Percentiles rank a stretch among this genome's conserved stretches.
Evolutionary conservation across 148 eudicot species (phyloP).

Genomic region (Persicaria maculosa): DNA sequence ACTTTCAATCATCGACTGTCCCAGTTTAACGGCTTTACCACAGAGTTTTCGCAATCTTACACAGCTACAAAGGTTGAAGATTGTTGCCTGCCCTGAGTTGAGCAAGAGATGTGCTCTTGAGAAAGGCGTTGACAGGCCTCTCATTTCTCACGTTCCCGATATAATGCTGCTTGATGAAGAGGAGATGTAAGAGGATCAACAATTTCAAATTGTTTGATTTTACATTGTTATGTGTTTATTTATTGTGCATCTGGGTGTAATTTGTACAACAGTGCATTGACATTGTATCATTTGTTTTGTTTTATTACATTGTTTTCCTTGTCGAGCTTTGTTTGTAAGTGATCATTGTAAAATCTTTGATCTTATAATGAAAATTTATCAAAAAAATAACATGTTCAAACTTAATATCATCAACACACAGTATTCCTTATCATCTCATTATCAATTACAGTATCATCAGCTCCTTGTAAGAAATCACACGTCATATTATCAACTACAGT

Average conservation of each 20-base stretch:
- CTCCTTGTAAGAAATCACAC: too few species aligned
- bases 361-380: not conserved
- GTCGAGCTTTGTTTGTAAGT: not conserved
- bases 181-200: not conserved
- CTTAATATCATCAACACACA: too few species aligned
- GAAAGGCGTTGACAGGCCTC: not conserved
- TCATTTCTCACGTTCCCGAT: slow-evolving; percentile 6
- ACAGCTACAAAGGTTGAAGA: slow-evolving; percentile 2
- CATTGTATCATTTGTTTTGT: not conserved
- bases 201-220: slow-evolving; percentile 6
- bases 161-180: slow-evolving; percentile 3
- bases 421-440: too few species aligned
- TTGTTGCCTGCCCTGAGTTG: slow-evolving; percentile 6
- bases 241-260: slow-evolving; percentile 6
- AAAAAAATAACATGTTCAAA: not conserved
- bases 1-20: slow-evolving; percentile 8
- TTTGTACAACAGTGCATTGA: not conserved
- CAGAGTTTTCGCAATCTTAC: not conserved
- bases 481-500: too few species aligned
- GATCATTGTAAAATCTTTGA: not conserved
- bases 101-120: slow-evolving; percentile 6
- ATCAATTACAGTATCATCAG: too few species aligned
- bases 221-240: not conserved
- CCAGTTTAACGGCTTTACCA: slow-evolving; percentile 7
- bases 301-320: not conserved